Evolutionary conservation across 2,329 filamentous ascomycete species (phyloP).

Genomic region (Colletotrichum australisinense): DNA sequence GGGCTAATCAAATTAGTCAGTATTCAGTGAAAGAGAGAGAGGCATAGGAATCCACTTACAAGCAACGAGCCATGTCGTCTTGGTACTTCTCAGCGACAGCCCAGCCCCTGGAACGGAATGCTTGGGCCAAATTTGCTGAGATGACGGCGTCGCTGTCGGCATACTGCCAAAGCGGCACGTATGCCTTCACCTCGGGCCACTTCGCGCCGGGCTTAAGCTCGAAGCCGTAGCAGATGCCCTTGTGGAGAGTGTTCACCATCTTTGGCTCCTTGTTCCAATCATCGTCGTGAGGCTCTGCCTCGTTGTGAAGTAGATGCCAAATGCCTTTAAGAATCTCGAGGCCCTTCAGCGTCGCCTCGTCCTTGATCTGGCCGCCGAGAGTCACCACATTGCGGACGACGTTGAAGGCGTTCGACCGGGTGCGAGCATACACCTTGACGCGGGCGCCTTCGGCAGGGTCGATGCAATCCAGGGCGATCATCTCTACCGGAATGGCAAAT

Average conservation of each 20-base stretch:
- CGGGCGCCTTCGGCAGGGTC: conserved; percentile 40
- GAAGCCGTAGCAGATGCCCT: conserved; percentile 42
- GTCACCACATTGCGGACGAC: conserved; percentile 41
- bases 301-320: conserved; percentile 42
- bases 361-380: conserved; percentile 38
- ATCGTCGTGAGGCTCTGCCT: conserved; percentile 33
- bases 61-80: conserved; percentile 23
- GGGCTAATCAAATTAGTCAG: conserved; percentile 25
- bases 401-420: conserved; percentile 40
- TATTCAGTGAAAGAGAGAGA: background rate
- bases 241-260: conserved; percentile 29
- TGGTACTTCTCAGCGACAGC: conserved; percentile 32
- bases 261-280: conserved; percentile 32
- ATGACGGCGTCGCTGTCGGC: conserved; percentile 33
- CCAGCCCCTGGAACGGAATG: conserved; percentile 32
- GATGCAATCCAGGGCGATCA: conserved; percentile 43
- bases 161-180: conserved; percentile 42
- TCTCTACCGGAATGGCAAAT: conserved; percentile 39
- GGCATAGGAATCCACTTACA: conserved; percentile 21
- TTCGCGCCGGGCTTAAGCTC: conserved; percentile 40
- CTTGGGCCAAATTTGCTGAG: conserved; percentile 30
- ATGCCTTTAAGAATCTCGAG: conserved; percentile 38
- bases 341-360: conserved; percentile 38
- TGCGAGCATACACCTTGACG: conserved; percentile 42
- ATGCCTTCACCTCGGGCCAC: conserved; percentile 41